Base-by-base conservation (phyloP, 192 early-diverging fungal genomes). In the Mortierella alpina region DNA sequence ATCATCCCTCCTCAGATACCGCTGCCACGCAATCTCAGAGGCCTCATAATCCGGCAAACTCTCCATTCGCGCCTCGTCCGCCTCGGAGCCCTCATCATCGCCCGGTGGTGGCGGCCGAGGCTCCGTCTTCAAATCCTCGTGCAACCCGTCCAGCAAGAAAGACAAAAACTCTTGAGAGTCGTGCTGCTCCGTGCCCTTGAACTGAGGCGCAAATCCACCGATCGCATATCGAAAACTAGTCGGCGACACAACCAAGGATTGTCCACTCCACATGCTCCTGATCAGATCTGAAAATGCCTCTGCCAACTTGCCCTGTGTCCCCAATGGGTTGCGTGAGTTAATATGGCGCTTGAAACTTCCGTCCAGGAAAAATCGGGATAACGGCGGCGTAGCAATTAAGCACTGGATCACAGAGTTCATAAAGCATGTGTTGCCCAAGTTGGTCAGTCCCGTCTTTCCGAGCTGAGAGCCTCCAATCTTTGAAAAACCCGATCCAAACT, bases 101-200 rank as follows among this genome's bases (percentile, higher is more conserved):
- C 59, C 63, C 23, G 74, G 53, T 0, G 85, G 83, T n/a, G 86
- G 75, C 45, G 76, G 85, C 14, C 81, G 58, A 4, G 68, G 61
- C 10, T 89, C 86, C 20, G 89, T 68, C 70, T 99, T 99, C 44
- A 98, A 73, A 68, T 96, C 92, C 82, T 98, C 98, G 73, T 99
- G 97, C 17, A 99, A 73, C 0, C 91, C 86, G 86, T 98, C 96
- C 31, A 98, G 78, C 60, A 99, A 77, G 74, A 95, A 98, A 5
- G 90, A 86, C 12, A 98, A 85, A 84, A 99, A 98, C 84, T 98
- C 97, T 73, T 99, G 98, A 1, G 94, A 93, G 84, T 99, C 98
- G 41, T 99, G 96, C 78, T 99, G 98, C 59, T 98, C 95, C 55
- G 88, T 92, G 7, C 94, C 94, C 45, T 86, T 87, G 79, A 97